These are phyloP conservation scores for Neopestalotiopsis clavispora DNA, from an alignment of 2,329 filamentous ascomycete species.

Conservation along the genomic window DNA sequence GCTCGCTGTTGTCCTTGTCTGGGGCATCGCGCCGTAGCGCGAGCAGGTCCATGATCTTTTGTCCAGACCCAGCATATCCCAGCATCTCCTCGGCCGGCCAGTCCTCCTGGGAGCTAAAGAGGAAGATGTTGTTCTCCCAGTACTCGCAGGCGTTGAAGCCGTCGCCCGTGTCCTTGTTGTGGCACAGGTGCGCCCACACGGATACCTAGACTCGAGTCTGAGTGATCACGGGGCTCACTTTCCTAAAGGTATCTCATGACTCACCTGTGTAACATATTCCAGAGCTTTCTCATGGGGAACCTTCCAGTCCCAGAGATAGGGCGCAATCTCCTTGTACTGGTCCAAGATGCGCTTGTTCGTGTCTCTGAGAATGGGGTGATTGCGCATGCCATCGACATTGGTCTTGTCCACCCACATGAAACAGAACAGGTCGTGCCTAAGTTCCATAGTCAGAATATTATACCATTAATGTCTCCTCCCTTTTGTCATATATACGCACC, in stretches of 20 bases:
- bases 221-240: too few relatives aligned
- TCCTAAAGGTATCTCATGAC: background rate
- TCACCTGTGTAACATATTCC: constrained; percentile 44
- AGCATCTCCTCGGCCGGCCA: constrained; percentile 24
- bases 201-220: constrained; percentile 26
- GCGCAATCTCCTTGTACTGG: constrained; percentile 22
- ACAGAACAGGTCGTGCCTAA: constrained; percentile 41
- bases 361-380: constrained; percentile 33
- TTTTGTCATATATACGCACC: constrained; percentile 23
- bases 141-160: constrained; percentile 31
- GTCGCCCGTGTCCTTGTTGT: constrained; percentile 29
- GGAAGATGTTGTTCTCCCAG: constrained; percentile 23
- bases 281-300: constrained; percentile 34
- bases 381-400: constrained; percentile 30
- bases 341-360: constrained; percentile 31
- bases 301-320: constrained; percentile 38
- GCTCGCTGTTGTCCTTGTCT: constrained; percentile 9
- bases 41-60: constrained; percentile 29
- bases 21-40: constrained; percentile 24
- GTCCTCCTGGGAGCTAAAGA: constrained; percentile 18
- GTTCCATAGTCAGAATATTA: background rate
- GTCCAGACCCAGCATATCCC: constrained; percentile 19
- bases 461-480: background rate
- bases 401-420: constrained; percentile 34
- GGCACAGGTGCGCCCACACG: constrained; percentile 37